These are phyloP conservation scores for Sclerotinia subarctica DNA, from an alignment of 2,329 filamentous ascomycete species.

Conservation along the genomic window DNA sequence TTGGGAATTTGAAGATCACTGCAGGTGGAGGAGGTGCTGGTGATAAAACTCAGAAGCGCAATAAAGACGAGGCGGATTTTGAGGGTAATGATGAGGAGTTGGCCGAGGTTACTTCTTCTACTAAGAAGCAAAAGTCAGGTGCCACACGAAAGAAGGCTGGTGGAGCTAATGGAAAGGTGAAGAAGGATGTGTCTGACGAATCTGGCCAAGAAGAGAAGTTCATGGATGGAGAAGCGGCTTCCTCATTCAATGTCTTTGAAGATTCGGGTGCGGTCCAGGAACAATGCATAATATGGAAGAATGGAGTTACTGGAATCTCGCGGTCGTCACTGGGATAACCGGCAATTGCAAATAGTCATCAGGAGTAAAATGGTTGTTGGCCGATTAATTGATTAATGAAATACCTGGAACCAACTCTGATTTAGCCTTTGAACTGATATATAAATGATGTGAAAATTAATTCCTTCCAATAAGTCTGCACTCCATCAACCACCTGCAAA, in stretches of 20 bases:
- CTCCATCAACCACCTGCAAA: not conserved
- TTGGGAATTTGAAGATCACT: not conserved
- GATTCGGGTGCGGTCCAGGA: not conserved
- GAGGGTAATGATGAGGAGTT: not conserved
- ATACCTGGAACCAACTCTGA: not conserved
- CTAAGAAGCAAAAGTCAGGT: not conserved
- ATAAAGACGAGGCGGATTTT: not conserved
- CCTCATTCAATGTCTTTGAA: not conserved
- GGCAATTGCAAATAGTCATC: too few relatives aligned
- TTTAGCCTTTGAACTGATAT: not conserved
- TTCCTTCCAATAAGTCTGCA: not conserved
- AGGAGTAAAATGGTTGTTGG: not conserved
- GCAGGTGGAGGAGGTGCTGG: too few relatives aligned
- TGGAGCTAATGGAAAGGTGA: not conserved
- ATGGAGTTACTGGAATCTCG: not conserved
- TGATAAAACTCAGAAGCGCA: not conserved
- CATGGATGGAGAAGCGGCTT: not conserved
- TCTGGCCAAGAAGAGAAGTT: not conserved
- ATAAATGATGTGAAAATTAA: not conserved
- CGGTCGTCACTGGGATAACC: not conserved
- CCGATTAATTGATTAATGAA: not conserved
- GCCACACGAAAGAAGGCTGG: not conserved
- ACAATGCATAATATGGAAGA: not conserved
- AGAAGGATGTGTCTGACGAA: not conserved
- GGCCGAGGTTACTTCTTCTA: not conserved